These are phyloP conservation scores for Trifolium subterraneum DNA, from an alignment of 306 rosid species.

Conservation along the genomic window DNA sequence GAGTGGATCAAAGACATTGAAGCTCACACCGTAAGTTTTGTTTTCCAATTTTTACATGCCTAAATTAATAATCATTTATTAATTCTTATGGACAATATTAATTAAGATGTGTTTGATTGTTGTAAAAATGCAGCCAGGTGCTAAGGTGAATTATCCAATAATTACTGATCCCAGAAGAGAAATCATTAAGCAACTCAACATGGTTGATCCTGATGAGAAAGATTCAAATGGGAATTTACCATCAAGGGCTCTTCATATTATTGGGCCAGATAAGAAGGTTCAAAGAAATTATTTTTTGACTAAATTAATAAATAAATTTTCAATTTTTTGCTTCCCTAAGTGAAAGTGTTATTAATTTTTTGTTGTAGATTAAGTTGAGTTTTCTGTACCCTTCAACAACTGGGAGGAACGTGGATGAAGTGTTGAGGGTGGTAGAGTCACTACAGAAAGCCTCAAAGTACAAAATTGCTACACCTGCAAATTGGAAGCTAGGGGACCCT, in stretches of 20 bases:
- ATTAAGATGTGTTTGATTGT: background rate
- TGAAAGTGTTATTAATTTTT: background rate
- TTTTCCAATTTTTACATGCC: background rate
- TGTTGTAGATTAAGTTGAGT: conserved; percentile 68
- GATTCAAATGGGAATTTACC: conserved; percentile 64
- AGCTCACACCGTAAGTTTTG: conserved; percentile 63
- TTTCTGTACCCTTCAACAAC: conserved; percentile 80
- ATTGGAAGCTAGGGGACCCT: conserved; percentile 73
- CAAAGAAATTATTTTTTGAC: background rate
- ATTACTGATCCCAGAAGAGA: conserved; percentile 66
- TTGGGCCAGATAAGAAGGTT: conserved; percentile 77
- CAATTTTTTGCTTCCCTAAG: background rate
- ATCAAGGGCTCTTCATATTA: conserved; percentile 82
- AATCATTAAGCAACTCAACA: conserved; percentile 78
- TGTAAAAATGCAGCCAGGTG: conserved; percentile 58
- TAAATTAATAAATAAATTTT: background rate
- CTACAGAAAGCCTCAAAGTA: conserved; percentile 62
- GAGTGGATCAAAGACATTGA: conserved; percentile 88
- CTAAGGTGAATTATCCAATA: conserved; percentile 74
- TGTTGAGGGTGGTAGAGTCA: conserved; percentile 80
- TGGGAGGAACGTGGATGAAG: conserved; percentile 89
- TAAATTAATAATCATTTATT: background rate
- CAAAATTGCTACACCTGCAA: conserved; percentile 75
- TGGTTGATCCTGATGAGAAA: conserved; percentile 82
- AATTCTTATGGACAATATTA: too few species aligned